Evolutionary conservation across 2,329 filamentous ascomycete species (phyloP), one percentile per base, ranked within the genome.

Genomic region (Aureobasidium leucospermi): DNA sequence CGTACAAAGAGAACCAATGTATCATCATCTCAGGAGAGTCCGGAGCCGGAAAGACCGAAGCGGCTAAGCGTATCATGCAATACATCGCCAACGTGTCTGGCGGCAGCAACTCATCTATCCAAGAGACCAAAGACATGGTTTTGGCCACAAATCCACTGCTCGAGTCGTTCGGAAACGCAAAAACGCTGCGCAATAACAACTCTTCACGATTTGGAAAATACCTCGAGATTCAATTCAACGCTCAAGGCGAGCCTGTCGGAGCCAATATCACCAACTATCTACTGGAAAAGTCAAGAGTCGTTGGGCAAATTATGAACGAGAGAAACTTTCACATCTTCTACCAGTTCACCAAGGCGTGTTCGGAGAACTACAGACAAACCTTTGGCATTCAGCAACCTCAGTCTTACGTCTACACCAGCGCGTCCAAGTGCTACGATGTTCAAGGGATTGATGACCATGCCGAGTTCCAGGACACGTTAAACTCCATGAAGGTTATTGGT

Each of bases 281-380:
- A 28, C 81, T 99, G 57, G 94, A 99, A 74, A 97, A 97, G 79
- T 87, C 90, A 49, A 84, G 94, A 77, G 94, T 99, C 16, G 91
- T 96, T 9, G 91, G 93, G 15, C 94, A 97, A 77, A 97, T 97
- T 67, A 81, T 78, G 61, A 96, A 96, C 73, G 94, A 99, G 81
- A 85, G 94, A 67, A 97, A 96, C 76, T 99, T 99, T 75, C 94
- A 99, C 76, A 97, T 99, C 69, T 99, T 99, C 74, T 99, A 99
- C 76, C 94, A 99, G 74, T 96, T 97, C 74, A 90, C 94, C 48
- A 99, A 97, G 76, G 91, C 89, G 4, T 93, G 93, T 9, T 88
- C 91, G n/a, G 81, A 87, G 66, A 84, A 87, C 61, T 95, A 97
- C 74, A 82, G 90, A 78, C 85, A 94, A 68, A 85, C 80, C n/a